A percentile compares a stretch with the other conserved stretches of the same genome.
Evolutionary conservation across 306 rosid species (phyloP).

Genomic region (Prinsepia uniflora): DNA sequence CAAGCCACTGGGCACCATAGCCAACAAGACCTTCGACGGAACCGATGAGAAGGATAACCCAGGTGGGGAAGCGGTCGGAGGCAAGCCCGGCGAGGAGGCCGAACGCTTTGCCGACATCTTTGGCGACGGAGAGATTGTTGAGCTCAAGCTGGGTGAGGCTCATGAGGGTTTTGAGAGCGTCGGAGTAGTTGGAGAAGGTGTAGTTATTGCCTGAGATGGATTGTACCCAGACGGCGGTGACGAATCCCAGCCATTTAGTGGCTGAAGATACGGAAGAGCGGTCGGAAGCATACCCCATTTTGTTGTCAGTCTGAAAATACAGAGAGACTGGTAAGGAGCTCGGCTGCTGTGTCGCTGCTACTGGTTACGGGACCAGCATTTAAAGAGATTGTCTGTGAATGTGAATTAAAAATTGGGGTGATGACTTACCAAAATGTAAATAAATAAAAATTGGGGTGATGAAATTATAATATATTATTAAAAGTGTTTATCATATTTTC

Average conservation of each 20-base stretch:
- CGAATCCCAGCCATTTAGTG: conserved; percentile 77
- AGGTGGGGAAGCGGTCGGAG: conserved; percentile 62
- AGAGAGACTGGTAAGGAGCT: not conserved
- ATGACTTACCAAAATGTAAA: not conserved
- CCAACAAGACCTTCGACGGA: conserved; percentile 71
- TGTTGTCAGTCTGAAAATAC: not conserved
- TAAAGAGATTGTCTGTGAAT: conserved; percentile 1
- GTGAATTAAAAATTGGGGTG: not conserved
- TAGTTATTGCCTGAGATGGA: conserved; percentile 91
- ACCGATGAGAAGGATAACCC: conserved; percentile 74
- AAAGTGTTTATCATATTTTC: not conserved
- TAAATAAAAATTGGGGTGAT: not conserved
- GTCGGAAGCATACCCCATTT: conserved; percentile 39
- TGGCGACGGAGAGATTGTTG: conserved; percentile 77
- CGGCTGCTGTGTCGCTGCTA: not conserved
- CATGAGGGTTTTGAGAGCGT: conserved; percentile 77
- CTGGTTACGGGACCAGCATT: not conserved
- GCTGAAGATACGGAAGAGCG: conserved; percentile 29
- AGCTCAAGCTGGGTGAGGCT: conserved; percentile 68
- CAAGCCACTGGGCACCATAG: conserved; percentile 89
- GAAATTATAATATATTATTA: too few species aligned
- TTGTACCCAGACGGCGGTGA: conserved; percentile 85
- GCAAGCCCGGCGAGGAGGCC: conserved; percentile 82
- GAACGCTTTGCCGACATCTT: conserved; percentile 80
- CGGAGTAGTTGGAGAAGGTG: conserved; percentile 92